A percentile compares a stretch with the other conserved stretches of the same genome.
Evolutionary conservation across 805 yeast species (phyloP).

Genomic region (baker's yeast (Saccharomyces cerevisiae)): DNA sequence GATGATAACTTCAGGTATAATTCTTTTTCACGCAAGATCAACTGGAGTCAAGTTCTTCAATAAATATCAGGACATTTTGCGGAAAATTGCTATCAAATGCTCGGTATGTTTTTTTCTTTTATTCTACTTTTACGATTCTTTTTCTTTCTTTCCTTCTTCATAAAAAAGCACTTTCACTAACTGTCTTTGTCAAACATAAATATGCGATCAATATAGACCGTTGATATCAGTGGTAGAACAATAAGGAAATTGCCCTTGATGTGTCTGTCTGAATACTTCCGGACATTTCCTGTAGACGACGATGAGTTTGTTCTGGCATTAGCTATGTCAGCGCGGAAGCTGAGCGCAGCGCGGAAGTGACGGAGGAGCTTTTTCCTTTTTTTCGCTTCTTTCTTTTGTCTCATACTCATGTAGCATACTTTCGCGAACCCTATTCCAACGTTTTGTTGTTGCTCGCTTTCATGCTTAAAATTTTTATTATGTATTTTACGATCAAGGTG

Average conservation of each 20-base stretch:
- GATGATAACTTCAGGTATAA: conserved; percentile 13
- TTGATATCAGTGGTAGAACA: conserved; percentile 26
- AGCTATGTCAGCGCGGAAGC: conserved; percentile 5
- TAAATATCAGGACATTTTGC: conserved; percentile 9
- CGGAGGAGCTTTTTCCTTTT: neutral
- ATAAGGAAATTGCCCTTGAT: conserved; percentile 23
- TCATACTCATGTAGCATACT: neutral
- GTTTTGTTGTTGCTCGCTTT: neutral
- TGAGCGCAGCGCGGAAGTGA: neutral
- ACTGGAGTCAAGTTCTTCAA: conserved; percentile 1
- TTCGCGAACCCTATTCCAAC: neutral
- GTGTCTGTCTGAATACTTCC: conserved; percentile 24
- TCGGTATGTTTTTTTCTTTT: conserved; percentile 19
- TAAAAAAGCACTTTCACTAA: conserved; percentile 4
- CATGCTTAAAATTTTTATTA: neutral
- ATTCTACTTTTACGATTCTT: neutral
- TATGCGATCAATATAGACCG: conserved; percentile 5
- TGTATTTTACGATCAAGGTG: neutral
- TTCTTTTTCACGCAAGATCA: conserved; percentile 4
- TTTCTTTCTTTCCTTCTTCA: neutral
- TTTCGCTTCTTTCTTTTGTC: neutral
- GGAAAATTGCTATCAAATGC: conserved; percentile 16
- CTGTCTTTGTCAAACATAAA: neutral
- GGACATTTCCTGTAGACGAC: conserved; percentile 19
- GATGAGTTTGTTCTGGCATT: conserved; percentile 21